These are phyloP conservation scores for Penicillium nucicola DNA, from an alignment of 495 filamentous ascomycete species.

Conservation along the genomic window DNA sequence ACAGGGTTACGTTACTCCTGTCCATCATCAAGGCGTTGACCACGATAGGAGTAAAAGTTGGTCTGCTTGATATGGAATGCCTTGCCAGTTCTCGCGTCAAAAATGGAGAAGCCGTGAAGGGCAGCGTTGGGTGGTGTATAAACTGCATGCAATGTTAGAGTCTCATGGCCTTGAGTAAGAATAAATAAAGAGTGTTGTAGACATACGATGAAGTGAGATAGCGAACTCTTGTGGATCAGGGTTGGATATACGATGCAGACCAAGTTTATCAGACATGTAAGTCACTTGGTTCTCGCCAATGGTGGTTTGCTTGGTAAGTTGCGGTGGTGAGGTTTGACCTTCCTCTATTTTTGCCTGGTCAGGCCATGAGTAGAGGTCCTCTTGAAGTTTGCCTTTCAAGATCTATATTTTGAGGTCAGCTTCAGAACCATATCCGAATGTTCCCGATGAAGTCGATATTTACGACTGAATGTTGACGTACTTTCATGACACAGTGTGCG, in stretches of 20 bases:
- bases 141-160: slow-evolving; percentile 47
- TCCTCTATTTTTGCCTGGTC: slow-evolving; percentile 42
- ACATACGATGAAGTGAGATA: slow-evolving; percentile 79
- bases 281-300: slow-evolving; percentile 65
- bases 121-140: slow-evolving; percentile 91
- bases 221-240: slow-evolving; percentile 66
- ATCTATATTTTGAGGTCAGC: slow-evolving; percentile 40
- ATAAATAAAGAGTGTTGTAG: not conserved
- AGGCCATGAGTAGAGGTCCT: slow-evolving; percentile 79
- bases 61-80: slow-evolving; percentile 65
- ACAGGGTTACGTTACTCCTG: not conserved
- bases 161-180: not conserved
- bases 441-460: not conserved
- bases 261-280: slow-evolving; percentile 84
- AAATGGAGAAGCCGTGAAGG: slow-evolving; percentile 68
- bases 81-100: slow-evolving; percentile 68
- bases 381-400: slow-evolving; percentile 70
- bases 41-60: slow-evolving; percentile 52
- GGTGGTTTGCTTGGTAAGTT: slow-evolving; percentile 39
- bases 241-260: slow-evolving; percentile 80
- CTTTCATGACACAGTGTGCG: slow-evolving; percentile 72
- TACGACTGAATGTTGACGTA: slow-evolving; percentile 10
- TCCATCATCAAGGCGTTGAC: slow-evolving; percentile 18
- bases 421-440: no score
- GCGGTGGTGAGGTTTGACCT: slow-evolving; percentile 46